Evolutionary conservation across 1,284 basidiomycete genomes (phyloP).

Genomic region (Moesziomyces sp.): DNA sequence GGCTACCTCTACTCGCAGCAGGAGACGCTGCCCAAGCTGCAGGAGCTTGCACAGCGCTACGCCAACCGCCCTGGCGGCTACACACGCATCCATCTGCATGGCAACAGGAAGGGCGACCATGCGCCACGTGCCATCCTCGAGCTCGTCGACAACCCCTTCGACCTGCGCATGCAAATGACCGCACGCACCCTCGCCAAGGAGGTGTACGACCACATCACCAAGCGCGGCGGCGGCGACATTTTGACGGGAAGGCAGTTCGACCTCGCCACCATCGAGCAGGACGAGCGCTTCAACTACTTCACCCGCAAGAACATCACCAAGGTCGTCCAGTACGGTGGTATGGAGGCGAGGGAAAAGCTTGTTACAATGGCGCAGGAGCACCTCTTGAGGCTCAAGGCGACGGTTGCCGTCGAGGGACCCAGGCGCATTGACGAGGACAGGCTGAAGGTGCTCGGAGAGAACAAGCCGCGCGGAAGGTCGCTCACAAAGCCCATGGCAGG

Average conservation of each 20-base stretch:
- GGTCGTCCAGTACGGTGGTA: slow-evolving; percentile 58
- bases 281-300: slow-evolving; percentile 50
- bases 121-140: slow-evolving; percentile 92
- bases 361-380: slow-evolving; percentile 49
- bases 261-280: slow-evolving; percentile 43
- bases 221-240: slow-evolving; percentile 46
- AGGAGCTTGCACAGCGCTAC: slow-evolving; percentile 83
- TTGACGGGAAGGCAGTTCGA: slow-evolving; percentile 43
- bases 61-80: slow-evolving; percentile 87
- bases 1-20: slow-evolving; percentile 58
- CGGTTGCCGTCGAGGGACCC: slow-evolving; percentile 45
- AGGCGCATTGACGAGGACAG: slow-evolving; percentile 47
- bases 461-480: slow-evolving; percentile 44
- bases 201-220: slow-evolving; percentile 47
- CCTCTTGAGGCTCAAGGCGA: slow-evolving; percentile 54
- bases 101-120: slow-evolving; percentile 88
- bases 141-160: slow-evolving; percentile 90
- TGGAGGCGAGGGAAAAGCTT: slow-evolving; percentile 49
- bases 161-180: slow-evolving; percentile 74
- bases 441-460: slow-evolving; percentile 30
- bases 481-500: slow-evolving; percentile 52
- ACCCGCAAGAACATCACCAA: slow-evolving; percentile 61
- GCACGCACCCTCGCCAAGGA: slow-evolving; percentile 62
- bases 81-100: slow-evolving; percentile 91
- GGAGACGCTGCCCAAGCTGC: slow-evolving; percentile 80